Percentiles rank a stretch among this genome's conserved stretches.
Conservation (phyloP, 148 eudicot species). For the Vaccinium vitisidaea region DNA sequence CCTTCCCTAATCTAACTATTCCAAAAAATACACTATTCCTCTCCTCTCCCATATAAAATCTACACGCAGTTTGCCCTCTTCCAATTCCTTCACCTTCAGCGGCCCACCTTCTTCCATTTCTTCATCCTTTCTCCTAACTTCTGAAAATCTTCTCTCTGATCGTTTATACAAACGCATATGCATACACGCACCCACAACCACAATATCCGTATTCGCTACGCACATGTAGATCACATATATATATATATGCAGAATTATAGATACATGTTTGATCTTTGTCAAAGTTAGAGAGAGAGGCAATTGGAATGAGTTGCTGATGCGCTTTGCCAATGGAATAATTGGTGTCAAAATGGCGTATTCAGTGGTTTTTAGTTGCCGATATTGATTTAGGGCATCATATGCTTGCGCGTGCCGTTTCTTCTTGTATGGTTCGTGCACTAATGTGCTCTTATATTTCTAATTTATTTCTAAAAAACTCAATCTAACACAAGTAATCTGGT, state of each 20-base stretch:
- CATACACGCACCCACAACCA: neutral
- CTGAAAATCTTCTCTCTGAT: neutral
- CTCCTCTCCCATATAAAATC: neutral
- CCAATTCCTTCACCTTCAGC: neutral
- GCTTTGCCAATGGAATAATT: neutral
- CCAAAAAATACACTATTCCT: neutral
- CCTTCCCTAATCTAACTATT: neutral
- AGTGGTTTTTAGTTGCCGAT: neutral
- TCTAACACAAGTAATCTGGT: too few relatives aligned
- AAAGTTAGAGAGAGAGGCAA: neutral
- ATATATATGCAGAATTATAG: neutral
- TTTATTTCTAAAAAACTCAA: too few relatives aligned
- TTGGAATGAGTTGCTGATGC: neutral
- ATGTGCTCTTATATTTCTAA: neutral
- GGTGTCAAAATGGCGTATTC: neutral
- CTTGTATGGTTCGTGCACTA: neutral
- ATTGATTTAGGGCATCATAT: neutral
- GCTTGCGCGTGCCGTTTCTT: conserved; percentile 2
- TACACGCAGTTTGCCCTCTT: neutral
- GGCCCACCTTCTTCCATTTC: neutral
- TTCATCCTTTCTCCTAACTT: neutral
- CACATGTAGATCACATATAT: neutral
- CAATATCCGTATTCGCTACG: neutral
- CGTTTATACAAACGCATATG: neutral
- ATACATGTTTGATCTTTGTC: neutral